Conservation (phyloP, 148 eudicot genomes). For the Nepenthes gracilis region DNA sequence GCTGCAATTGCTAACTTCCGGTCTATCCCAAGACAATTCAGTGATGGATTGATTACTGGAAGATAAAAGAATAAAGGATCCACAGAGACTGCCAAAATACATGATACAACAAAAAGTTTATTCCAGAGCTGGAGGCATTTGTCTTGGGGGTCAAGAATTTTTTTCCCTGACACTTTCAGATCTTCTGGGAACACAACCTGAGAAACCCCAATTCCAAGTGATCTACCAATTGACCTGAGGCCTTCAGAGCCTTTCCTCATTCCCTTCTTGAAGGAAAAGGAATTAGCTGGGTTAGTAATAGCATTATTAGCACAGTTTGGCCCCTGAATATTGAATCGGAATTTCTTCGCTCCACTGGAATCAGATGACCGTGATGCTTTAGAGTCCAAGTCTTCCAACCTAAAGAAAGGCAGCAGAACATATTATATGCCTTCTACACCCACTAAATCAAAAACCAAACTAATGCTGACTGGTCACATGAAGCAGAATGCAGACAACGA, state of each 20-base stretch:
- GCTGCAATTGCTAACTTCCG: slow-evolving; percentile 51
- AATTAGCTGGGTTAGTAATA: slow-evolving; percentile 6
- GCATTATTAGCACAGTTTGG: slow-evolving; percentile 19
- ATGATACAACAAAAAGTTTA: slow-evolving; percentile 71
- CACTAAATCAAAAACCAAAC: background rate
- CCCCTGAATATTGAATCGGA: slow-evolving; percentile 55
- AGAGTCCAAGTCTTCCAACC: slow-evolving; percentile 1
- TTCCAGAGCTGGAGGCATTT: slow-evolving; percentile 78
- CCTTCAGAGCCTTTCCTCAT: slow-evolving; percentile 65
- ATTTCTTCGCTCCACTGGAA: slow-evolving; percentile 15
- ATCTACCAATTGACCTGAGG: slow-evolving; percentile 68
- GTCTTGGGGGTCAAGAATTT: slow-evolving; percentile 92
- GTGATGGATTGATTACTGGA: slow-evolving; percentile 38
- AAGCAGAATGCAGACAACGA: background rate
- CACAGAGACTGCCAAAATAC: slow-evolving; percentile 77
- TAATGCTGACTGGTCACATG: background rate
- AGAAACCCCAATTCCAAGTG: slow-evolving; percentile 71
- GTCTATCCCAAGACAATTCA: slow-evolving; percentile 66
- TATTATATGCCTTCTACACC: background rate
- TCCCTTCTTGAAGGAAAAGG: slow-evolving; percentile 51
- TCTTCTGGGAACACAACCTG: slow-evolving; percentile 97
- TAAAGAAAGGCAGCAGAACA: background rate
- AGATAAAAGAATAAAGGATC: slow-evolving; percentile 95
- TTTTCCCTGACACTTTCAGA: slow-evolving; percentile 76
- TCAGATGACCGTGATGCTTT: slow-evolving; percentile 2